A percentile compares a stretch with the other conserved stretches of the same genome.
These are phyloP conservation scores for Pezicula neosporulosa DNA, from an alignment of 2,329 filamentous ascomycete species.

Conservation along the genomic window DNA sequence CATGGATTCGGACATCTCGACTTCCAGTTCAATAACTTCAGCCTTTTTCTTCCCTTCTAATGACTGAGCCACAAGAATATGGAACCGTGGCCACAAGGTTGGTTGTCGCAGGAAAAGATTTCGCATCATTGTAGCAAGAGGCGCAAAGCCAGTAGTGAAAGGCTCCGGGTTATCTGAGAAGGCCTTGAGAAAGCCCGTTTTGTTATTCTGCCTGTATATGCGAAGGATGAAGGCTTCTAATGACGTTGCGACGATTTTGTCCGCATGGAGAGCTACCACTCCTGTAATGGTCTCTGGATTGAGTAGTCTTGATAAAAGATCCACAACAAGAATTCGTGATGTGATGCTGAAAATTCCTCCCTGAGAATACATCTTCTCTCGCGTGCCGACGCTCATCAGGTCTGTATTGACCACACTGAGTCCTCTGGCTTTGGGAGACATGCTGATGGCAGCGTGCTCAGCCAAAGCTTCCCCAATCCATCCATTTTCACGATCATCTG, in stretches of 20 bases:
- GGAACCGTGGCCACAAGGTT: slow-evolving; percentile 90
- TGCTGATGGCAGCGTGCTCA: slow-evolving; percentile 90
- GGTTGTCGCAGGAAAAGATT: slow-evolving; percentile 88
- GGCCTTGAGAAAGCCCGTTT: slow-evolving; percentile 88
- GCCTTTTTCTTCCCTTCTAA: slow-evolving; percentile 90
- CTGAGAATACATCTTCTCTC: slow-evolving; percentile 86
- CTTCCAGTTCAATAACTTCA: slow-evolving; percentile 94
- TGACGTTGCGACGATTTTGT: slow-evolving; percentile 80
- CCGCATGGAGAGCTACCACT: slow-evolving; percentile 82
- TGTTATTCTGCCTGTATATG: slow-evolving; percentile 93
- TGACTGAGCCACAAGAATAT: slow-evolving; percentile 83
- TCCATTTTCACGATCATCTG: slow-evolving; percentile 88
- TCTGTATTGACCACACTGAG: slow-evolving; percentile 94
- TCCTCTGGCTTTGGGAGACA: slow-evolving; percentile 75
- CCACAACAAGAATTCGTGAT: slow-evolving; percentile 90
- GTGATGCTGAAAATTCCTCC: slow-evolving; percentile 96
- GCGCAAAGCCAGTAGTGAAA: slow-evolving; percentile 83
- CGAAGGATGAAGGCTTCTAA: slow-evolving; percentile 92
- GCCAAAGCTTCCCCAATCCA: slow-evolving; percentile 97
- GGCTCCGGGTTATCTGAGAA: slow-evolving; percentile 93
- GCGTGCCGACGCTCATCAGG: slow-evolving; percentile 76
- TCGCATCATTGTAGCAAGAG: slow-evolving; percentile 84
- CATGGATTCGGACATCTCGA: slow-evolving; percentile 95
- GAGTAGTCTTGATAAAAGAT: slow-evolving; percentile 80
- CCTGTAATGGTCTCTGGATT: slow-evolving; percentile 84